Conservation (phyloP, 441 rosid genomes). For the Gossypium aridum region DNA sequence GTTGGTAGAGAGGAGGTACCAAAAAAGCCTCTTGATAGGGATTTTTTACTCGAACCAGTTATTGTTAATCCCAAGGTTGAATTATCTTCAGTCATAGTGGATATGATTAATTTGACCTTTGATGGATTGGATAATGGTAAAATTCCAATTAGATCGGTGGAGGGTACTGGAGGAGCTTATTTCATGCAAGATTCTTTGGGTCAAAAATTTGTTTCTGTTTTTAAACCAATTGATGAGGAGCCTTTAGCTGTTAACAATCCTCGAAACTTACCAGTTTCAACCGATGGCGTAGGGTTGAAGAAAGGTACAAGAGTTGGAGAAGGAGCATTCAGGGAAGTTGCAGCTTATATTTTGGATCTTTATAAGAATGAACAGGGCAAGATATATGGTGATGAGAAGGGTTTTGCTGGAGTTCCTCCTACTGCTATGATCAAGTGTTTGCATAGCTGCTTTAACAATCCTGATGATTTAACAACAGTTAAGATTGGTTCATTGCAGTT, state of each 20-base stretch:
- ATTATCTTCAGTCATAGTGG: constrained; percentile 33
- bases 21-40: constrained; percentile 29
- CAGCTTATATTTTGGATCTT: constrained; percentile 81
- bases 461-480: constrained; percentile 21
- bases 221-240: constrained; percentile 84
- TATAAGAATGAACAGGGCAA: constrained; percentile 34
- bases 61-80: constrained; percentile 37
- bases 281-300: constrained; percentile 67
- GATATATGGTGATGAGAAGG: constrained; percentile 33
- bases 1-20: constrained; percentile 20
- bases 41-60: constrained; percentile 47
- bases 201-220: constrained; percentile 58
- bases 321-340: constrained; percentile 84
- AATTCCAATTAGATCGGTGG: constrained; percentile 61
- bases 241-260: constrained; percentile 80
- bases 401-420: constrained; percentile 80
- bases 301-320: constrained; percentile 86
- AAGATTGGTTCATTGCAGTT: constrained; percentile 80
- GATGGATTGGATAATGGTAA: constrained; percentile 49
- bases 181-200: constrained; percentile 63
- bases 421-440: constrained; percentile 53
- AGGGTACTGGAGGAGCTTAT: constrained; percentile 84
- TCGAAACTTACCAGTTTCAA: constrained; percentile 53
- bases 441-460: constrained; percentile 61
- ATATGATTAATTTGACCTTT: constrained; percentile 44